Percentiles rank a stretch among this genome's conserved stretches.
phyloP scores from a whole-genome alignment of 768 basidiomycete genomes.

The Leccinum incarnatum region DNA sequence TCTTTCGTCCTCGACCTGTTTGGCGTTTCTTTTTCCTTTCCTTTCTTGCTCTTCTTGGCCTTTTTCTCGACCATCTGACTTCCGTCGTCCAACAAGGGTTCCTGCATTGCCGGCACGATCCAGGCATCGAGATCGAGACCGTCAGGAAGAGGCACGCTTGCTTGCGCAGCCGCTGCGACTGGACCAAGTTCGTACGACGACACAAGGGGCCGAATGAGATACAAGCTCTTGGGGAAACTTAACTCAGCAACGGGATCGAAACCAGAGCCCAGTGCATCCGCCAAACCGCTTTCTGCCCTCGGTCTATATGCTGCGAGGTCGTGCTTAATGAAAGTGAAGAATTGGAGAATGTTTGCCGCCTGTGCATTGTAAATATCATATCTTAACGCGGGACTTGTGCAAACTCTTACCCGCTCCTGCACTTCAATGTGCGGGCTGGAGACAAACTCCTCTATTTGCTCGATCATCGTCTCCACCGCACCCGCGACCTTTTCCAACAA shows the following conservation, averaged over 20 bases:
- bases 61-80: slow-evolving; percentile 39
- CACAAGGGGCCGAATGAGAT: slow-evolving; percentile 80
- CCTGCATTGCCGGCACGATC: slow-evolving; percentile 65
- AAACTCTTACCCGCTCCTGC: slow-evolving; percentile 78
- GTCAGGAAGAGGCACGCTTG: slow-evolving; percentile 75
- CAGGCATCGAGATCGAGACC: slow-evolving; percentile 84
- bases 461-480: slow-evolving; percentile 60
- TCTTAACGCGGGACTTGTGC: background rate
- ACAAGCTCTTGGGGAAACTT: slow-evolving; percentile 84
- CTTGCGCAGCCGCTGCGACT: slow-evolving; percentile 78
- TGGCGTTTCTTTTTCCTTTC: slow-evolving; percentile 43
- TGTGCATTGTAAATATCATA: slow-evolving; percentile 29
- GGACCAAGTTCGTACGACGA: slow-evolving; percentile 79
- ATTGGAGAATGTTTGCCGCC: slow-evolving; percentile 76
- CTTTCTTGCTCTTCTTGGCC: slow-evolving; percentile 42
- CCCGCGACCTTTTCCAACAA: slow-evolving; percentile 61
- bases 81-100: slow-evolving; percentile 28
- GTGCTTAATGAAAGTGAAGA: slow-evolving; percentile 73
- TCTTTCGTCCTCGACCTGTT: slow-evolving; percentile 31
- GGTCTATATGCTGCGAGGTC: slow-evolving; percentile 62
- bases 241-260: slow-evolving; percentile 41
- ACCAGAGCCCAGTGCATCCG: slow-evolving; percentile 36
- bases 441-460: slow-evolving; percentile 57
- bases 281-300: slow-evolving; percentile 34
- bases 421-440: slow-evolving; percentile 76